Evolutionary conservation across 495 filamentous ascomycete genomes (phyloP).

Genomic region (Cercophora scortea): DNA sequence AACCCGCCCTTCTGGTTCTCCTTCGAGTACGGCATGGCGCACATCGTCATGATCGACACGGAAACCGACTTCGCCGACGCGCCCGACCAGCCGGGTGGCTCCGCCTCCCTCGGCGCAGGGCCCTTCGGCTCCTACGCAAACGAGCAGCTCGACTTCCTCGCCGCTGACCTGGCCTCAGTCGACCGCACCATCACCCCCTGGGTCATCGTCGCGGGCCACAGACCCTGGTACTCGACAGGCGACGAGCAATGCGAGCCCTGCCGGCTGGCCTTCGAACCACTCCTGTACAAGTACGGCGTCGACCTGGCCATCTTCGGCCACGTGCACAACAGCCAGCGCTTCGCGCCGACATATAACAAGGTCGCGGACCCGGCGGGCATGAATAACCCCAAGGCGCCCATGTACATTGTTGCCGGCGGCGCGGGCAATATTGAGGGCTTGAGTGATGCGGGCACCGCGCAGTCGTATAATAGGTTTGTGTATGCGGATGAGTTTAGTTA

Average conservation of each 20-base stretch:
- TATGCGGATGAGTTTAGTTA: slow-evolving; percentile 53
- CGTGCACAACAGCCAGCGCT: slow-evolving; percentile 37
- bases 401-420: slow-evolving; percentile 48
- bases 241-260: slow-evolving; percentile 40
- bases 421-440: slow-evolving; percentile 36
- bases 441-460: slow-evolving; percentile 29
- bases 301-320: slow-evolving; percentile 56
- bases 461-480: slow-evolving; percentile 42
- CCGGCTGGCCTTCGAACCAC: slow-evolving; percentile 49
- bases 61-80: slow-evolving; percentile 45
- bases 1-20: slow-evolving; percentile 60
- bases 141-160: slow-evolving; percentile 39
- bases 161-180: slow-evolving; percentile 37
- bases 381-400: slow-evolving; percentile 44
- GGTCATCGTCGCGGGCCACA: slow-evolving; percentile 52
- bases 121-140: slow-evolving; percentile 37
- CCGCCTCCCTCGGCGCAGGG: slow-evolving; percentile 37
- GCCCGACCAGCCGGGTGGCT: slow-evolving; percentile 37
- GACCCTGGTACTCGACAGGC: slow-evolving; percentile 51
- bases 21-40: slow-evolving; percentile 55
- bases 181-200: slow-evolving; percentile 46
- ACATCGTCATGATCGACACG: slow-evolving; percentile 50
- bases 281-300: slow-evolving; percentile 53
- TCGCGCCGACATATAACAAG: slow-evolving; percentile 28
- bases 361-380: slow-evolving; percentile 38